Percentiles rank a stretch among this genome's conserved stretches.
Evolutionary conservation across 371 early-diverging fungal species (phyloP).

Genomic region (Lichtheimia corymbifera): DNA sequence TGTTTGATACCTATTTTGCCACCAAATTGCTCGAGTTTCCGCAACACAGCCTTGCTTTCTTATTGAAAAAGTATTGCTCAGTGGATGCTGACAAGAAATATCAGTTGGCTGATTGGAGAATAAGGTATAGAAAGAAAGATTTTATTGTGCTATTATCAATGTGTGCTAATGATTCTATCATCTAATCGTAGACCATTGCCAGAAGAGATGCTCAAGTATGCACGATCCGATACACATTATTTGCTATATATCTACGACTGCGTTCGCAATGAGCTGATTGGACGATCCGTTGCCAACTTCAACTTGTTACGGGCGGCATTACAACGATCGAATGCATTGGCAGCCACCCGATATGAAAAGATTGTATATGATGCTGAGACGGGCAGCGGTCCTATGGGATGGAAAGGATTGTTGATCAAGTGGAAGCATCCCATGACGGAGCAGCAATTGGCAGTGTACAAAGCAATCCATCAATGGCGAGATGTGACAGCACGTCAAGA

Average conservation of each 20-base stretch:
- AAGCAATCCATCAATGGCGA: conserved; percentile 90
- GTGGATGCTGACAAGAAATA: conserved; percentile 91
- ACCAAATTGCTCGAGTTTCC: conserved; percentile 75
- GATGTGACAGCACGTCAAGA: conserved; percentile 88
- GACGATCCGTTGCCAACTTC: conserved; percentile 54
- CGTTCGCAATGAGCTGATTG: conserved; percentile 82
- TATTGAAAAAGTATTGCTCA: conserved; percentile 78
- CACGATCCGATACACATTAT: conserved; percentile 95
- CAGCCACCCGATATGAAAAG: conserved; percentile 74
- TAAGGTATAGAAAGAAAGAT: conserved; percentile 50
- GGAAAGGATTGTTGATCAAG: conserved; percentile 69
- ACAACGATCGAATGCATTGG: conserved; percentile 68
- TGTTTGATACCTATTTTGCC: conserved; percentile 97
- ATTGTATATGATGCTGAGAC: conserved; percentile 76
- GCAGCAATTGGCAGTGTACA: conserved; percentile 76
- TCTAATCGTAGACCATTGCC: conserved; percentile 78
- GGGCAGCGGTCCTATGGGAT: conserved; percentile 77
- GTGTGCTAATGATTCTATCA: background rate
- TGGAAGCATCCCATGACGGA: conserved; percentile 62
- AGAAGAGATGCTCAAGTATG: conserved; percentile 90
- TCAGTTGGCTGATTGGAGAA: conserved; percentile 98
- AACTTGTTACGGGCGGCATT: conserved; percentile 71
- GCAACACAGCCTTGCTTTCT: conserved; percentile 79
- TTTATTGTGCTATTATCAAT: background rate
- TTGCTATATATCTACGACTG: conserved; percentile 91